Percentiles rank a stretch among this genome's conserved stretches.
phyloP scores from a whole-genome alignment of 2,329 filamentous ascomycete genomes.

The Hypoxylon sp. region DNA sequence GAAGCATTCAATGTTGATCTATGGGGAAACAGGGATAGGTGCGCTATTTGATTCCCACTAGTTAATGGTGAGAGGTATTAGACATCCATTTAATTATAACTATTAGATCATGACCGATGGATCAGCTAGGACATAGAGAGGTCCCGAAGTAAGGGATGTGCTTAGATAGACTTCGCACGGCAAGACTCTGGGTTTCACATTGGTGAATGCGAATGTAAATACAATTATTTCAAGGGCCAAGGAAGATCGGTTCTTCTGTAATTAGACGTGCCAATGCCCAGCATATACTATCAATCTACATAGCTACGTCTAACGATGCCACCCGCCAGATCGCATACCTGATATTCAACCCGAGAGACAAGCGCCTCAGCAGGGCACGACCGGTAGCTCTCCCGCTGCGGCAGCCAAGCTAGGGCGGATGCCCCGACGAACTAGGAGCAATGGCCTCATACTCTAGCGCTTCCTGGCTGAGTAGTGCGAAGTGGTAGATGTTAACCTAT shows the following conservation, averaged over 20 bases:
- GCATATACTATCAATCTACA: slow-evolving; percentile 9
- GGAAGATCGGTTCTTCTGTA: slow-evolving; percentile 14
- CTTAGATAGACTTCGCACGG: background rate
- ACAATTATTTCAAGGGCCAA: slow-evolving; percentile 8
- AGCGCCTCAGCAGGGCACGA: background rate
- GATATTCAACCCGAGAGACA: background rate
- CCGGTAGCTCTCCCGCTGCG: background rate
- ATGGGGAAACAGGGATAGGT: background rate
- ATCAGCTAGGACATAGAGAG: background rate
- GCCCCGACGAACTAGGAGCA: background rate
- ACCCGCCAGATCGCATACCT: background rate
- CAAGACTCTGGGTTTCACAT: slow-evolving; percentile 11
- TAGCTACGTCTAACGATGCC: slow-evolving; percentile 9
- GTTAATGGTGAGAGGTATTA: background rate
- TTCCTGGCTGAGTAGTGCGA: background rate
- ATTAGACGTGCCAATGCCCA: background rate
- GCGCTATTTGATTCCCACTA: background rate
- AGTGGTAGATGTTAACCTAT: background rate
- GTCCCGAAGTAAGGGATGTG: slow-evolving; percentile 13
- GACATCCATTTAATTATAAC: background rate
- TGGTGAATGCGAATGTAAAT: slow-evolving; percentile 11
- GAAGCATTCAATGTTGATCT: background rate
- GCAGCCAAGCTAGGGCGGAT: background rate
- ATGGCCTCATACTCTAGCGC: background rate
- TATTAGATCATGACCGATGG: background rate